phyloP scores from a whole-genome alignment of 2,329 filamentous ascomycete genomes.

The Phialophora chinensis region DNA sequence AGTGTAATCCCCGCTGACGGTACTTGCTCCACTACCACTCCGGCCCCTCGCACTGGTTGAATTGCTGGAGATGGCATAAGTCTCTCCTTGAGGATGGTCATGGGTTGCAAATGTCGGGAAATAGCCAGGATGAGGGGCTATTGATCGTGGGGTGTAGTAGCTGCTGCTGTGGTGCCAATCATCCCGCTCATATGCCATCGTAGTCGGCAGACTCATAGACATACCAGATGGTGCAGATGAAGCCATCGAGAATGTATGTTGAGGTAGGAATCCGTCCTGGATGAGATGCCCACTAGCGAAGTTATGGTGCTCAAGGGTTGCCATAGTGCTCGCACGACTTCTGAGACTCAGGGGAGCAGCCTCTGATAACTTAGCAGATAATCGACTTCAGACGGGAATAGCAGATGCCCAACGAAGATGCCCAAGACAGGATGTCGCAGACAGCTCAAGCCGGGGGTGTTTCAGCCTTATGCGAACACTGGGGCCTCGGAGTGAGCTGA shows the following conservation, averaged over 20 bases:
- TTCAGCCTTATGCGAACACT: slow-evolving; percentile 17
- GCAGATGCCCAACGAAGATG: background rate
- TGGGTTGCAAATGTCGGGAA: background rate
- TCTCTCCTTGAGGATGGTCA: slow-evolving; percentile 11
- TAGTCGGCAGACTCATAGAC: slow-evolving; percentile 7
- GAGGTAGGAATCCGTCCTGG: background rate
- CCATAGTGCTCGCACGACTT: slow-evolving; percentile 5
- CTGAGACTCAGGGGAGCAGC: background rate
- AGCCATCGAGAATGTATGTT: slow-evolving; percentile 6
- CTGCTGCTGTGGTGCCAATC: slow-evolving; percentile 2
- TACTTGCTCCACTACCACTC: slow-evolving; percentile 17
- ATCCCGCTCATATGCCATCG: slow-evolving; percentile 7
- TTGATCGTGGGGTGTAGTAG: slow-evolving; percentile 12
- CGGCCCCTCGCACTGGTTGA: slow-evolving; percentile 16
- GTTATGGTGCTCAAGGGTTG: background rate
- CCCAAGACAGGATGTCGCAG: background rate
- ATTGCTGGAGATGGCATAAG: slow-evolving; percentile 16
- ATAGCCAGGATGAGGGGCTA: slow-evolving; percentile 3
- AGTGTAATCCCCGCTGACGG: slow-evolving; percentile 12
- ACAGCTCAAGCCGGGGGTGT: slow-evolving; percentile 1
- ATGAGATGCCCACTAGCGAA: background rate
- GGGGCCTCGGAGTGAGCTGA: background rate
- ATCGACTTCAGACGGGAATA: background rate
- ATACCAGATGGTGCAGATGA: slow-evolving; percentile 6
- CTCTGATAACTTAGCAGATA: slow-evolving; percentile 1